Evolutionary conservation across 257 asterid genomes (phyloP).

Genomic region (Linderniella brevidens): DNA sequence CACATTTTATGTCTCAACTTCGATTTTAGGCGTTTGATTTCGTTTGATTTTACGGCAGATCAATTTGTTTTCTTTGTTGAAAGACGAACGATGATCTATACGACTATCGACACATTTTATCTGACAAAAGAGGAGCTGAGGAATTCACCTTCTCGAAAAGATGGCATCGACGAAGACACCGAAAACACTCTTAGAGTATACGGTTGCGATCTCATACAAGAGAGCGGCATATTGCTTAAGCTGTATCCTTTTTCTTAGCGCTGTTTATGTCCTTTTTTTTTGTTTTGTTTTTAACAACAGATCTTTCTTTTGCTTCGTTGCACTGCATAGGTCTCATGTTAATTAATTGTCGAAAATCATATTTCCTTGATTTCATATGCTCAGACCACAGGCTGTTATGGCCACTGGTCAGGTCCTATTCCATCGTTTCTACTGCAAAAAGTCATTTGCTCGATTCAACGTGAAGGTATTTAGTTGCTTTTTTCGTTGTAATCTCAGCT

Average conservation of each 20-base stretch:
- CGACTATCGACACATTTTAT: conserved; percentile 84
- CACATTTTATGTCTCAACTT: no score
- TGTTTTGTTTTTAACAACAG: no score
- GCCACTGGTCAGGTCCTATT: conserved; percentile 92
- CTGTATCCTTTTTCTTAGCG: conserved; percentile 49
- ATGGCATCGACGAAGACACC: conserved; percentile 71
- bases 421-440: conserved; percentile 94
- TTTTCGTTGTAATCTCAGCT: background rate
- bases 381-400: conserved; percentile 97
- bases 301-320: no score
- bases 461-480: conserved; percentile 47
- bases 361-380: conserved; percentile 33
- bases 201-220: conserved; percentile 94
- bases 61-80: conserved; percentile 6
- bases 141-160: conserved; percentile 66
- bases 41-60: no score
- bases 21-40: no score
- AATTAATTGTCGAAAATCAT: background rate
- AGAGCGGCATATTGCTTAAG: conserved; percentile 80
- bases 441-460: conserved; percentile 72
- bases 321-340: no score
- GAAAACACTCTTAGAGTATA: conserved; percentile 77
- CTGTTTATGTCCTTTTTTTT: no score
- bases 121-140: conserved; percentile 63
- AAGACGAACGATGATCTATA: conserved; percentile 48